Percentiles rank a stretch among this genome's conserved stretches.
Evolutionary conservation across 202 grass and related monocot genomes (phyloP).

Genomic region (Bolboschoenoplectus hybrid): DNA sequence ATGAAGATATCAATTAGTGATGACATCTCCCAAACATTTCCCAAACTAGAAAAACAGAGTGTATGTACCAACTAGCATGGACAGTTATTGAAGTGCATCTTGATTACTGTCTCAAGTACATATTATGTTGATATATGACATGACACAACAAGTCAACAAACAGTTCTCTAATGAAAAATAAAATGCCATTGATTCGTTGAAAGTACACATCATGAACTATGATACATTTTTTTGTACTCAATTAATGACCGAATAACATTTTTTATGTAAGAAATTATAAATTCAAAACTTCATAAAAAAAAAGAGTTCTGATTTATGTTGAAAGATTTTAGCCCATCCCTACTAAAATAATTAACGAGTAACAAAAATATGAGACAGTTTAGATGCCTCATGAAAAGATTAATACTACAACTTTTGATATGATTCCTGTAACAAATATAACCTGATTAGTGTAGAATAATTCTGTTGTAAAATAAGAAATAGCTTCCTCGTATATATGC

Average conservation of each 20-base stretch:
- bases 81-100: background rate
- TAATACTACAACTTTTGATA: background rate
- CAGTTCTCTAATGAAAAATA: background rate
- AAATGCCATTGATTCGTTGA: background rate
- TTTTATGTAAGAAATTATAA: background rate
- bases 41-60: background rate
- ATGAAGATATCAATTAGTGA: too few species aligned
- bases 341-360: background rate
- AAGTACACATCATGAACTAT: background rate
- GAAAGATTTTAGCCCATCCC: background rate
- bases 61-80: background rate
- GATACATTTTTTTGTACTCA: background rate
- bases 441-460: background rate
- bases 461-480: background rate
- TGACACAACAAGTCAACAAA: background rate
- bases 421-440: background rate
- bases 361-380: slow-evolving; percentile 17
- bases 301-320: background rate
- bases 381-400: background rate
- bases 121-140: background rate
- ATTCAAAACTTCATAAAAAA: background rate
- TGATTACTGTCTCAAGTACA: background rate
- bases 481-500: background rate
- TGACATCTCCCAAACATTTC: too few species aligned
- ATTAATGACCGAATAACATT: background rate